Base-by-base conservation (phyloP, 805 yeast genomes). In the Suhomyces sp. region DNA sequence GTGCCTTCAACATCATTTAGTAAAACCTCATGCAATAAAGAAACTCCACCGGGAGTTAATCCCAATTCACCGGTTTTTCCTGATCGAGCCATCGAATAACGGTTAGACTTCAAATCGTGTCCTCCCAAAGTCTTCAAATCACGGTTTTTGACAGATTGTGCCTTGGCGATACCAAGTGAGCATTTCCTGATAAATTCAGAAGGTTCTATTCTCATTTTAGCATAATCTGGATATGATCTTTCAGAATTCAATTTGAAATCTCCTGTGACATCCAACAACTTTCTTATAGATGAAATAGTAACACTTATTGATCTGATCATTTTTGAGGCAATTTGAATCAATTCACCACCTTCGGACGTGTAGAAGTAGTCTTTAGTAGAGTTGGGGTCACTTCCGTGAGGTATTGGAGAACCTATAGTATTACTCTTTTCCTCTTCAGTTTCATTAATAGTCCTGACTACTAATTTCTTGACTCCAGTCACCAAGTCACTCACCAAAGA, bases 211-310 rank as follows among this genome's bases (percentile, higher is more conserved):
- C 72, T 69, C 56, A 79, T 74, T 17, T 55, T 56, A 7, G 70
- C 58, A 44, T 83, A 83, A 53, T 85, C 83, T 1, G 87, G 82
- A 50, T 83, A 84, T 14, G 76, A 64, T 49, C 88, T 71, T 26
- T 77, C 79, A 2, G 65, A 54, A 15, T 77, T 73, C 29, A 83
- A 60, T 47, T 72, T 73, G 53, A 81, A 81, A 44, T 82, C 85
- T n/a, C 83, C 83, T n/a, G 80, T 73, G 13, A 76, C 52, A 7
- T 74, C 67, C 19, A 82, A 53, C 26, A 79, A 65, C 37, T 63
- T 69, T 42, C 72, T 56, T 35, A 81, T 78, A 7, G 77, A 74
- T 1, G 58, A 49, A 14, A 78, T 65, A 1, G 82, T 74, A 14
- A 56, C 48, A 8, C 75, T 54, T 16, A 79, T 76, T 1, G 78